phyloP scores from a whole-genome alignment of 2,329 filamentous ascomycete species.

The Atkinsonella hypoxylon region DNA sequence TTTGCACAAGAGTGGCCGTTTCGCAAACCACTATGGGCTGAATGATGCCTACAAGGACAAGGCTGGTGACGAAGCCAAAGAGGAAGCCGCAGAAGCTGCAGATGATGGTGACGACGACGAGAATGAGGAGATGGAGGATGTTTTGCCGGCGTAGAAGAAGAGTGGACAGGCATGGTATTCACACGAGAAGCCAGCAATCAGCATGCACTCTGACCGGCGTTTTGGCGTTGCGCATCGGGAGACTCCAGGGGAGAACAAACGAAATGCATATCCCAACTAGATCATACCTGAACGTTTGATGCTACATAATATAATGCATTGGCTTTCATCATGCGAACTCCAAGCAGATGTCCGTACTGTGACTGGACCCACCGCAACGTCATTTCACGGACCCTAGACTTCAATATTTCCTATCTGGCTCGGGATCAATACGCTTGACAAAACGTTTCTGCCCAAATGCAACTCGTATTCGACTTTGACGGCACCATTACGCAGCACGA shows the following conservation, averaged over 20 bases:
- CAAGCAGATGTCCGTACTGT: background rate
- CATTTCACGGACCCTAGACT: no score
- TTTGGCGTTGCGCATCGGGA: background rate
- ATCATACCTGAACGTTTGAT: constrained; percentile 6
- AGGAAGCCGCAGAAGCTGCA: constrained; percentile 40
- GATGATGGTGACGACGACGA: constrained; percentile 57
- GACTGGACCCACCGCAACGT: no score
- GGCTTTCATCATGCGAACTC: background rate
- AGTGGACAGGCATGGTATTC: no score
- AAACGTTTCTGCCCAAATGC: constrained; percentile 18
- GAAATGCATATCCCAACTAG: constrained; percentile 15
- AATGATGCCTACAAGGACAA: constrained; percentile 42
- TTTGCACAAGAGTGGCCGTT: constrained; percentile 70
- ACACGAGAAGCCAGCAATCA: no score
- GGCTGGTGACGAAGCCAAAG: constrained; percentile 33
- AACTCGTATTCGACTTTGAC: constrained; percentile 46
- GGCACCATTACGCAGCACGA: constrained; percentile 44
- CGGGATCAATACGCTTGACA: background rate
- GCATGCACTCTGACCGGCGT: background rate
- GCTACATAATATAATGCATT: background rate
- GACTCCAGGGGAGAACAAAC: background rate
- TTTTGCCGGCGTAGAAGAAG: constrained; percentile 27
- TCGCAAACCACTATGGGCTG: constrained; percentile 76
- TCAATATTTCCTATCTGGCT: no score
- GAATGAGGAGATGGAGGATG: constrained; percentile 68